These are phyloP conservation scores for Ulvella scutata DNA, from an alignment of 139 green algal species.

Conservation along the genomic window DNA sequence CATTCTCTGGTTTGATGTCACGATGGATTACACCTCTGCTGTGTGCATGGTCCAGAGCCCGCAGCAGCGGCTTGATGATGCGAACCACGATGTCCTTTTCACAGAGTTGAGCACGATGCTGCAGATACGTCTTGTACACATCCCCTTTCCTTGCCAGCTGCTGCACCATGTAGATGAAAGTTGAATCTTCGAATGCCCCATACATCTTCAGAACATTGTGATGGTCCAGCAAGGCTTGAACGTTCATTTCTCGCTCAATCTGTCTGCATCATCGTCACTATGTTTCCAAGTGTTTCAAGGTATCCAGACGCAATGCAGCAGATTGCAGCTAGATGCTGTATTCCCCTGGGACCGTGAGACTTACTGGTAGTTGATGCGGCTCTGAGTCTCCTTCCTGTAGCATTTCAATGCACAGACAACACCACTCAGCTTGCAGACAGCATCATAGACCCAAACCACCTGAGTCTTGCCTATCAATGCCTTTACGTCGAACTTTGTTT, in stretches of 20 bases:
- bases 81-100: background rate
- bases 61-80: background rate
- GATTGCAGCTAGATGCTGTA: no score
- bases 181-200: background rate
- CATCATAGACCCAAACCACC: conserved; percentile 3
- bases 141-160: background rate
- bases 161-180: background rate
- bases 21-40: background rate
- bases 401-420: background rate
- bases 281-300: no score
- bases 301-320: no score
- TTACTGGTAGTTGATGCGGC: conserved; percentile 2
- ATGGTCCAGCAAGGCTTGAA: background rate
- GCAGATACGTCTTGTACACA: background rate
- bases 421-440: background rate
- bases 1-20: background rate
- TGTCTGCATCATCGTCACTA: no score
- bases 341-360: no score
- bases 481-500: background rate
- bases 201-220: background rate
- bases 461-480: conserved; percentile 3
- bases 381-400: background rate
- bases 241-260: background rate
- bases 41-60: background rate
- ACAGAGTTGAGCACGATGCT: background rate